Conservation (phyloP, 495 filamentous ascomycete species). For the Oidiodendron maius region DNA sequence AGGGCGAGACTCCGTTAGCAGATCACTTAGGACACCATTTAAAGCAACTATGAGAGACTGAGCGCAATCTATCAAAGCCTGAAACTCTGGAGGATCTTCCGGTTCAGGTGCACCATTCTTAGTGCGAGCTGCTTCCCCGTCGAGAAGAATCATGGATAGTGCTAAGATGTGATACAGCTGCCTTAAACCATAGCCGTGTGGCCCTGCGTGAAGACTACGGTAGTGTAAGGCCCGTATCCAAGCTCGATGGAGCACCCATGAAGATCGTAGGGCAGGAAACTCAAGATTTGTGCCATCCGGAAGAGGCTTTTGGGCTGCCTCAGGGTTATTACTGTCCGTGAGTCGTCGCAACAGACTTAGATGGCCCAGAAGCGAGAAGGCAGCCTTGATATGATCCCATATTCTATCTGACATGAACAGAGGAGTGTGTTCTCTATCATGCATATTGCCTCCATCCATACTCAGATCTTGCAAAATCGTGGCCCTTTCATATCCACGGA, state of each 20-base stretch:
- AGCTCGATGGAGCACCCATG: slow-evolving; percentile 9
- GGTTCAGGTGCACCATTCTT: neutral
- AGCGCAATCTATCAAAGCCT: neutral
- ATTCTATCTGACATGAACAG: neutral
- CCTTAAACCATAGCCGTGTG: neutral
- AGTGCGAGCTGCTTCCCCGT: neutral
- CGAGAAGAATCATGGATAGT: neutral
- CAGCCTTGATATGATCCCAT: neutral
- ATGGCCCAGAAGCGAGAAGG: neutral
- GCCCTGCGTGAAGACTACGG: slow-evolving; percentile 3
- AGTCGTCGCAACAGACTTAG: neutral
- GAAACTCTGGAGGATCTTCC: neutral
- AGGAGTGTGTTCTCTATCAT: neutral
- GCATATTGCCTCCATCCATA: neutral
- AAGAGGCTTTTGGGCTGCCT: neutral
- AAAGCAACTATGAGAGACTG: neutral
- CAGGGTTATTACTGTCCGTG: neutral
- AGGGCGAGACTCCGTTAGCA: neutral
- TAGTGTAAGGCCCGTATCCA: slow-evolving; percentile 14
- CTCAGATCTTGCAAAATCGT: neutral
- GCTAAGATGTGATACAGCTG: slow-evolving; percentile 2
- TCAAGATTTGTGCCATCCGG: slow-evolving; percentile 4
- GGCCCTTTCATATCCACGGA: neutral
- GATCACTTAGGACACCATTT: neutral
- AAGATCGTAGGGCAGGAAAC: neutral